phyloP scores from a whole-genome alignment of 768 basidiomycete species.

The Dacryopinax primogenitus region DNA sequence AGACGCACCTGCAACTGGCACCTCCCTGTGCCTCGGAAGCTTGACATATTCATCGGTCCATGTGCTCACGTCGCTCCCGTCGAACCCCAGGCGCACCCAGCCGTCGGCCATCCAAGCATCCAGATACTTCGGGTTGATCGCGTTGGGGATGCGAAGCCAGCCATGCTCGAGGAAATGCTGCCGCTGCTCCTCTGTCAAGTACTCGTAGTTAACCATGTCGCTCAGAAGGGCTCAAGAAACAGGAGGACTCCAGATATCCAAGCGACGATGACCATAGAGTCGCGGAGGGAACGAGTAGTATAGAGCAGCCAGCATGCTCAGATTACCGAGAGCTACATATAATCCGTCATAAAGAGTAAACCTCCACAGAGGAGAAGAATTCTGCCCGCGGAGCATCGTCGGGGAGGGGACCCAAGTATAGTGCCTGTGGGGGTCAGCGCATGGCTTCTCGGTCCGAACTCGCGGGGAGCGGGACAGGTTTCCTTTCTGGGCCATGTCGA shows the following conservation, averaged over 20 bases:
- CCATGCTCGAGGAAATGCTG: conserved; percentile 19
- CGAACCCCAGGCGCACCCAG: conserved; percentile 18
- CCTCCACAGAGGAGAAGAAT: not conserved
- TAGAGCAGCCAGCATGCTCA: not conserved
- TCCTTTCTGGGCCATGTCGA: not conserved
- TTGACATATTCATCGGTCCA: conserved; percentile 18
- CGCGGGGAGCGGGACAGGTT: not conserved
- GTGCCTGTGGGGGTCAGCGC: too few relatives aligned
- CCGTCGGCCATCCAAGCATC: conserved; percentile 17
- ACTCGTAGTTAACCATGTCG: conserved; percentile 12
- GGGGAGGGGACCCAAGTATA: too few relatives aligned
- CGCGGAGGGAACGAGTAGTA: too few relatives aligned
- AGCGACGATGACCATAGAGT: too few relatives aligned
- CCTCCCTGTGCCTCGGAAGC: conserved; percentile 19
- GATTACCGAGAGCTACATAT: not conserved
- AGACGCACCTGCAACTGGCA: conserved; percentile 7
- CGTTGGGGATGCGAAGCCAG: conserved; percentile 17
- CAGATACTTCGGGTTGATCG: conserved; percentile 18
- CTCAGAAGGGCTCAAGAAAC: too few relatives aligned
- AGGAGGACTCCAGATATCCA: too few relatives aligned
- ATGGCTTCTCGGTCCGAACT: not conserved
- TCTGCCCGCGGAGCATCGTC: not conserved
- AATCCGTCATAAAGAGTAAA: not conserved
- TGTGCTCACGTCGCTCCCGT: conserved; percentile 18
- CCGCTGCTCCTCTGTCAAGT: conserved; percentile 14